A percentile compares a stretch with the other conserved stretches of the same genome.
Conservation (phyloP, 2,329 filamentous ascomycete species). For the Bertia moriformis region DNA sequence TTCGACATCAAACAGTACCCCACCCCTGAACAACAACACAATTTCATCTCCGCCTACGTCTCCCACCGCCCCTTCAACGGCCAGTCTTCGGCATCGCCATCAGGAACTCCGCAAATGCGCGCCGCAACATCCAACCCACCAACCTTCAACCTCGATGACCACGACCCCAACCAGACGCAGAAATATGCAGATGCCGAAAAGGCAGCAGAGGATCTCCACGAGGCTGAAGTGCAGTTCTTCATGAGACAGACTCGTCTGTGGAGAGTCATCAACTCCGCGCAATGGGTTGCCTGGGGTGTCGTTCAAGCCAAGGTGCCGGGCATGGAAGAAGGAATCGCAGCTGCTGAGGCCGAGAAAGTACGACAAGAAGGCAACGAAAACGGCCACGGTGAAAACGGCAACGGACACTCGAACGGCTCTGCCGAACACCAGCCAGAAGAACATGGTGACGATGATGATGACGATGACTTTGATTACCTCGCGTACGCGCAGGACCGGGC, state of each 20-base stretch:
- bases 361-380: neutral
- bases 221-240: constrained; percentile 49
- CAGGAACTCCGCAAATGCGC: neutral
- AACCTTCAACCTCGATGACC: constrained; percentile 71
- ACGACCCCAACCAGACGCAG: constrained; percentile 31
- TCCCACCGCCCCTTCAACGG: constrained; percentile 34
- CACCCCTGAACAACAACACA: constrained; percentile 44
- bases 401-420: constrained; percentile 11
- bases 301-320: constrained; percentile 81
- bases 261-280: constrained; percentile 73
- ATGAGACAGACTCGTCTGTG: constrained; percentile 70
- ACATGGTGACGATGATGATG: constrained; percentile 36
- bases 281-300: constrained; percentile 93
- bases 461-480: constrained; percentile 83
- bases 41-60: constrained; percentile 53
- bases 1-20: constrained; percentile 46
- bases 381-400: constrained; percentile 5
- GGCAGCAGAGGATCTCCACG: constrained; percentile 50
- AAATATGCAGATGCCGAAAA: constrained; percentile 45
- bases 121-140: constrained; percentile 25
- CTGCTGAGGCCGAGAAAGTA: constrained; percentile 11
- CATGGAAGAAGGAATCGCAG: constrained; percentile 22
- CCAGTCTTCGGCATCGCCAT: neutral
- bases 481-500: constrained; percentile 81
- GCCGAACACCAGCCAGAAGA: constrained; percentile 9